Evolutionary conservation across 1,139 yeast genomes (phyloP), one percentile per base, ranked within the genome.

Genomic region (Candida albicans): DNA sequence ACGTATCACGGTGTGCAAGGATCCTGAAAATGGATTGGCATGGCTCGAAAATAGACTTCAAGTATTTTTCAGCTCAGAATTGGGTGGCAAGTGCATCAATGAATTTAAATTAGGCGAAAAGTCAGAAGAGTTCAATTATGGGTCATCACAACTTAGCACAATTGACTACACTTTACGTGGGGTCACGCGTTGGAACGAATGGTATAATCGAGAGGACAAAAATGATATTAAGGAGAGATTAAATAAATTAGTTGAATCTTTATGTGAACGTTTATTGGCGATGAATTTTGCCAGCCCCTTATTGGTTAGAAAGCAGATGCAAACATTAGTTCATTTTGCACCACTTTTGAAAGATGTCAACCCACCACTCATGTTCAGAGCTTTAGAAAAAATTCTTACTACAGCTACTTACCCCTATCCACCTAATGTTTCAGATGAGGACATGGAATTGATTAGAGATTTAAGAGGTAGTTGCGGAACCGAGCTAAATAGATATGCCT

Each of bases 321-420:
- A 93, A 64, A 87, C 96, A 2, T 75, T 91, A 53, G 98, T 95
- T n/a, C 96, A 93, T 61, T 93, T 93, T 62, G 88, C 97, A n/a
- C 96, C 98, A 1, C 71, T 90, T 50, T 70, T 93, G 48, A 87
- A 88, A 55, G 93, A 88, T 52, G 82, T 81, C 12, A 42, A 44
- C 15, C 80, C 82, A 36, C 75, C 77, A 1, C 65, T 87, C 39
- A 82, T 93, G 81, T 88, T 93, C 63, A 79, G 82, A 50, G 87
- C 95, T 10, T 70, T 95, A 47, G 98, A 93, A 59, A 87, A 85
- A 53, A 90, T 93, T 14, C 77, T 95, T 46, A 84, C 88, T 8
- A 86, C 96, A 3, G 95, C 96, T 25, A 91, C 97, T 0, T 82
- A 82, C 60, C 90, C 85, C 43, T 86, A 86, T 53, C 95, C 96